Conservation (phyloP, 306 rosid genomes). For the Citrullus mucosospermus region DNA sequence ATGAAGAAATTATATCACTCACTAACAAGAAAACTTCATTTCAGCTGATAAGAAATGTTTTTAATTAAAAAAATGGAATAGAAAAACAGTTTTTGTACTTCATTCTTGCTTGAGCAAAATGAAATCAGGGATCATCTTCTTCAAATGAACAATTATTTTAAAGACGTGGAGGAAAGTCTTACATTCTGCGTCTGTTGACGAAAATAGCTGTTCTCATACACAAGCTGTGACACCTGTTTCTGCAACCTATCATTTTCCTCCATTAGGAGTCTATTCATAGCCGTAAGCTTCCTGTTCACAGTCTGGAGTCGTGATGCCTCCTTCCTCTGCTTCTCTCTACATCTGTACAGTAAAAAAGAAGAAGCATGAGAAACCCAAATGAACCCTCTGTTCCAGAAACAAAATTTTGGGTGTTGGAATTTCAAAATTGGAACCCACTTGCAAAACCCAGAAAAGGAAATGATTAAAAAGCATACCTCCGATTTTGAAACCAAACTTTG, state of each 20-base stretch:
- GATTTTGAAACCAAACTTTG: constrained; percentile 98
- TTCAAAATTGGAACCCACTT: not conserved
- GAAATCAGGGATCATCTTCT: not conserved
- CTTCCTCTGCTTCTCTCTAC: constrained; percentile 96
- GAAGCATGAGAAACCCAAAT: not conserved
- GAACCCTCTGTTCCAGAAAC: not conserved
- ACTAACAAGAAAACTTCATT: not conserved
- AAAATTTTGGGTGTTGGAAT: not conserved
- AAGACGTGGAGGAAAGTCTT: not conserved
- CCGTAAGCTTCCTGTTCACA: constrained; percentile 87
- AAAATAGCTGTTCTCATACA: constrained; percentile 80
- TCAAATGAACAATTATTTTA: not conserved
- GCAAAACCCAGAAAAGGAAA: not conserved
- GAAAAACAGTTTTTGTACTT: not conserved
- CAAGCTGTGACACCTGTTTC: constrained; percentile 92
- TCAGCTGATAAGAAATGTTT: not conserved
- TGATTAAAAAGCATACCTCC: constrained; percentile 34
- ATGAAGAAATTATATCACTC: not conserved
- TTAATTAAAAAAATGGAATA: not conserved
- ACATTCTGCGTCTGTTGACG: constrained; percentile 94
- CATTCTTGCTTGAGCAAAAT: not conserved
- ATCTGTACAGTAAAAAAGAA: constrained; percentile 27
- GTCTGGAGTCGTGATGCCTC: constrained; percentile 89
- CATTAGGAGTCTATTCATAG: constrained; percentile 90
- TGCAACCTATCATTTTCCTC: constrained; percentile 98